Conservation (phyloP, 306 rosid genomes). For the Pyrus betulifolia region DNA sequence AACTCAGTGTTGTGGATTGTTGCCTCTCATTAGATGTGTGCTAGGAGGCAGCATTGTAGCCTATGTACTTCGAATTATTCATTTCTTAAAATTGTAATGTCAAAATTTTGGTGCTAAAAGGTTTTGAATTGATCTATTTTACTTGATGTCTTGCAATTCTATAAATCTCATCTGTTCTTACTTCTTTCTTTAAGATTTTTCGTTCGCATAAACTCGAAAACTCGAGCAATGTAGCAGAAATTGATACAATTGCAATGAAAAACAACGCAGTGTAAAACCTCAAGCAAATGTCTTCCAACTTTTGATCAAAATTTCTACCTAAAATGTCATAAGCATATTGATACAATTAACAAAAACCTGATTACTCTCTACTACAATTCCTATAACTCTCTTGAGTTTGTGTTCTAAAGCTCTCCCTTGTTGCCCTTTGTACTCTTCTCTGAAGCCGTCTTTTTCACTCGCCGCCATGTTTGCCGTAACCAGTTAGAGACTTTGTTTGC, state of each 20-base stretch:
- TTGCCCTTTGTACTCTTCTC: constrained; percentile 40
- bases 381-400: neutral
- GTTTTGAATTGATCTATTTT: constrained; percentile 20
- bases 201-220: neutral
- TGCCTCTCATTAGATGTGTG: constrained; percentile 3
- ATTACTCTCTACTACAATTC: constrained; percentile 4
- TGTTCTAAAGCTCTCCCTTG: constrained; percentile 65
- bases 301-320: constrained; percentile 4
- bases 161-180: neutral
- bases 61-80: constrained; percentile 14
- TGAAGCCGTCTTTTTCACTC: constrained; percentile 34
- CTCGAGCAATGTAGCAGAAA: neutral
- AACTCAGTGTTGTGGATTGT: neutral
- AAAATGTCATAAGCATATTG: constrained; percentile 7
- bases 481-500: constrained; percentile 51
- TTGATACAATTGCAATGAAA: neutral
- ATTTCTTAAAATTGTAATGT: constrained; percentile 14
- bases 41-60: constrained; percentile 1
- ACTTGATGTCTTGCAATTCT: neutral
- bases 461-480: constrained; percentile 55
- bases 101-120: constrained; percentile 21
- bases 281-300: neutral
- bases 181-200: neutral
- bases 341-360: constrained; percentile 6
- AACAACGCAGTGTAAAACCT: neutral